Evolutionary conservation across 2,329 filamentous ascomycete genomes (phyloP).

Genomic region (Colletotrichum sp.): DNA sequence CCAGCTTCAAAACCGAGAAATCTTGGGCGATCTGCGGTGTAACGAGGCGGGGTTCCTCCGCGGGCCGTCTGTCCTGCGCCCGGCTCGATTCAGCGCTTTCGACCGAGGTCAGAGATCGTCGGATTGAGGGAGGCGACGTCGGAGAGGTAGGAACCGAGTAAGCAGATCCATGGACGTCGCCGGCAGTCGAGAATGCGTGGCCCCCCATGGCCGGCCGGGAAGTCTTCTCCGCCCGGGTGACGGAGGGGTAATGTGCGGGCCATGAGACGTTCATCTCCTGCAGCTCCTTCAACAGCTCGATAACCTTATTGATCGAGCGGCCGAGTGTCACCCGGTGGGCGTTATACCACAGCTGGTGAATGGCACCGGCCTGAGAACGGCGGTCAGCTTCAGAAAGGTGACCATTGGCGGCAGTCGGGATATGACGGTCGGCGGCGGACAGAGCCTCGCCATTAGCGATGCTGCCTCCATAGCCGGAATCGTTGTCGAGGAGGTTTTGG

Average conservation of each 20-base stretch:
- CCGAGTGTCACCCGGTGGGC: constrained; percentile 87
- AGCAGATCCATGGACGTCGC: constrained; percentile 47
- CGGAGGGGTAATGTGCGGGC: constrained; percentile 94
- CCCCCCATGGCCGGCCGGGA: constrained; percentile 65
- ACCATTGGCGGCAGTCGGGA: constrained; percentile 19
- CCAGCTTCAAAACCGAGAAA: constrained; percentile 93
- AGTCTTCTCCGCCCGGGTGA: constrained; percentile 65
- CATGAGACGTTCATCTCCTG: constrained; percentile 90
- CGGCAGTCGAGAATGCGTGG: constrained; percentile 67
- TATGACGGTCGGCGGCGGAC: constrained; percentile 24
- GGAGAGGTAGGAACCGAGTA: constrained; percentile 39
- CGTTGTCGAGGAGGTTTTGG: constrained; percentile 80
- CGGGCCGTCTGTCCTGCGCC: constrained; percentile 64
- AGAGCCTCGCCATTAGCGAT: constrained; percentile 66
- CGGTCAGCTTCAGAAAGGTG: constrained; percentile 49
- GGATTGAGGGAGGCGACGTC: constrained; percentile 56
- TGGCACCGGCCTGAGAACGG: constrained; percentile 74
- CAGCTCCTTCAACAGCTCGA: constrained; percentile 82
- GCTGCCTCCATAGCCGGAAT: constrained; percentile 93
- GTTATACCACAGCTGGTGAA: constrained; percentile 95
- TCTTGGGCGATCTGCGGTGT: constrained; percentile 94
- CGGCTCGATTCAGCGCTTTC: constrained; percentile 76
- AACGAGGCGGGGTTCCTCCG: constrained; percentile 80
- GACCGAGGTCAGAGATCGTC: constrained; percentile 76
- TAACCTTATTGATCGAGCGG: constrained; percentile 83